Evolutionary conservation across 2,329 filamentous ascomycete species (phyloP).

Genomic region (Trichoderma atrobrunneum): DNA sequence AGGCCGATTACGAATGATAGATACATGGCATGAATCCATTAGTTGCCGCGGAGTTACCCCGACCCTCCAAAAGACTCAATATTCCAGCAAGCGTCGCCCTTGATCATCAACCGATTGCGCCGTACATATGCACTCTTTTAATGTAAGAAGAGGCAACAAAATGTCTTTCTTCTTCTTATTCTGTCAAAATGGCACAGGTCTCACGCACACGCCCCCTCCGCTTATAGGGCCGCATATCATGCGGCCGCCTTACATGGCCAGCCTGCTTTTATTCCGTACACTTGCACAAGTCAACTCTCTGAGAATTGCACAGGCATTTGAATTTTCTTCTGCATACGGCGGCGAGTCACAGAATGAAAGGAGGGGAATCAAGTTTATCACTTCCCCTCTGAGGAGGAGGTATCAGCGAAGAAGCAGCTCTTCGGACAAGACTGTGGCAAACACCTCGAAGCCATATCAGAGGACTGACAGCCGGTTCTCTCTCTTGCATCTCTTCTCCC

Average conservation of each 20-base stretch:
- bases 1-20: neutral
- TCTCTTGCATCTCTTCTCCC: neutral
- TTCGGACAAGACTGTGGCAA: neutral
- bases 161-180: neutral
- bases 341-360: constrained; percentile 5
- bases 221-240: constrained; percentile 26
- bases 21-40: neutral
- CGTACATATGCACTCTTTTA: neutral
- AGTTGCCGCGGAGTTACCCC: constrained; percentile 2
- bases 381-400: constrained; percentile 2
- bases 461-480: neutral
- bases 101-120: neutral
- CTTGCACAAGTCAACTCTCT: constrained; percentile 11
- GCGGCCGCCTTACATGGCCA: constrained; percentile 24
- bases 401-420: neutral
- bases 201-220: constrained; percentile 19
- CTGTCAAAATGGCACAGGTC: constrained; percentile 9
- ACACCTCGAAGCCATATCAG: neutral
- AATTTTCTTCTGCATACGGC: neutral
- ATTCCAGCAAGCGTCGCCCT: neutral
- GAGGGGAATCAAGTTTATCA: neutral
- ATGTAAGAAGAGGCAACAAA: neutral
- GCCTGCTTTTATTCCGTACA: constrained; percentile 1
- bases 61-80: neutral
- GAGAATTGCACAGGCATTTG: neutral